These are phyloP conservation scores for Leccinellum luteum DNA, from an alignment of 768 basidiomycete genomes.

Conservation along the genomic window DNA sequence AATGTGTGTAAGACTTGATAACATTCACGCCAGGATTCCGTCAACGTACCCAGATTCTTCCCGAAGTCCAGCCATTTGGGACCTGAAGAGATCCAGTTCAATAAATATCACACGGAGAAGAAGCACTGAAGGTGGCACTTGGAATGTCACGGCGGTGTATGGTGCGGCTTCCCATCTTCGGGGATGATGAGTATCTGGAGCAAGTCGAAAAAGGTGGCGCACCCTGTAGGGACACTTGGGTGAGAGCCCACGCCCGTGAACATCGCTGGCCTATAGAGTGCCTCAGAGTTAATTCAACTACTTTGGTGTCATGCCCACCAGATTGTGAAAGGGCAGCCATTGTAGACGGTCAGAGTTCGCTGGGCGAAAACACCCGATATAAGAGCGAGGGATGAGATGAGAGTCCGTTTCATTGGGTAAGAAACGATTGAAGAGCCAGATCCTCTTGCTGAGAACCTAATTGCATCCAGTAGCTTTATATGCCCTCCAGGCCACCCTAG, in stretches of 20 bases:
- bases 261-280: too few species aligned
- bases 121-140: conserved; percentile 7
- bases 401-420: conserved; percentile 22
- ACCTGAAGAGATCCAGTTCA: conserved; percentile 31
- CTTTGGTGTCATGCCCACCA: conserved; percentile 41
- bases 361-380: conserved; percentile 35
- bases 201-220: too few species aligned
- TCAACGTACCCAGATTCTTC: conserved; percentile 55
- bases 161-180: conserved; percentile 35
- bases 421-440: neutral
- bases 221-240: too few species aligned
- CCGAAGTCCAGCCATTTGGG: conserved; percentile 63
- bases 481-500: too few species aligned
- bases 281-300: too few species aligned
- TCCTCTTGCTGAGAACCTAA: neutral
- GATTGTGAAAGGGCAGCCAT: conserved; percentile 65
- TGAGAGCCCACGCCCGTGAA: too few species aligned
- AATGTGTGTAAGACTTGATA: neutral
- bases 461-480: too few species aligned
- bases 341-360: conserved; percentile 59
- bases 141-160: conserved; percentile 27
- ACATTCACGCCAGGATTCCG: neutral
- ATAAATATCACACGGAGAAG: neutral
- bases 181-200: neutral
- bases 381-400: conserved; percentile 29